Conservation (phyloP, 805 yeast species). For the Sugiyamaella americana region DNA sequence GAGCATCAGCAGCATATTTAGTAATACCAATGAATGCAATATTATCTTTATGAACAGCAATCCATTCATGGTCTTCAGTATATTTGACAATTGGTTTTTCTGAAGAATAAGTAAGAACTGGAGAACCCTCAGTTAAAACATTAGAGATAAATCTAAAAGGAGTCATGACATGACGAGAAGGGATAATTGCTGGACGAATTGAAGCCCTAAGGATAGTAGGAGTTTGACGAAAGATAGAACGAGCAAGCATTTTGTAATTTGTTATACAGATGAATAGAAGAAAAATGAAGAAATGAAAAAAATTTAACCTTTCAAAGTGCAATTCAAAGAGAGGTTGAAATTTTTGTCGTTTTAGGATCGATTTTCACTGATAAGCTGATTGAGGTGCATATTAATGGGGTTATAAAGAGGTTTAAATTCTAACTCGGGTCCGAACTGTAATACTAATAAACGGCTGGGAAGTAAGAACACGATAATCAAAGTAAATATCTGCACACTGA, state of each 20-base stretch:
- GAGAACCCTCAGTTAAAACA: slow-evolving; percentile 25
- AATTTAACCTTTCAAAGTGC: too few relatives aligned
- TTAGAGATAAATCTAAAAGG: slow-evolving; percentile 17
- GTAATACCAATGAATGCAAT: slow-evolving; percentile 82
- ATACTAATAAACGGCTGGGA: too few relatives aligned
- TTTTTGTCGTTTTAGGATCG: too few relatives aligned
- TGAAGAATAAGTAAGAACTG: slow-evolving; percentile 27
- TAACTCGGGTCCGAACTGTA: too few relatives aligned
- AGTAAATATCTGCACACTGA: too few relatives aligned
- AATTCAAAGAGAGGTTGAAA: too few relatives aligned
- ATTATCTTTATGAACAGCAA: slow-evolving; percentile 78
- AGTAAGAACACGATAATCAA: too few relatives aligned
- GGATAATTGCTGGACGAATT: neutral
- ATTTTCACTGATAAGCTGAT: too few relatives aligned
- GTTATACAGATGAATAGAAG: neutral
- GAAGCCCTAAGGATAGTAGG: neutral
- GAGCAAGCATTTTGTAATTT: slow-evolving; percentile 3
- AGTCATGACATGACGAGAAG: neutral
- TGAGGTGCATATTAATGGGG: too few relatives aligned
- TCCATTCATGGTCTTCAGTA: slow-evolving; percentile 93
- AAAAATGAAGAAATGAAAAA: neutral
- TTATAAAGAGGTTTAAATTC: too few relatives aligned
- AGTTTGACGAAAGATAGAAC: slow-evolving; percentile 6
- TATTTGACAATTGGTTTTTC: slow-evolving; percentile 36
- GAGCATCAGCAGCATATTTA: slow-evolving; percentile 88